A percentile compares a stretch with the other conserved stretches of the same genome.
These are phyloP conservation scores for Candida schatavii DNA, from an alignment of 805 yeast species.

Conservation along the genomic window DNA sequence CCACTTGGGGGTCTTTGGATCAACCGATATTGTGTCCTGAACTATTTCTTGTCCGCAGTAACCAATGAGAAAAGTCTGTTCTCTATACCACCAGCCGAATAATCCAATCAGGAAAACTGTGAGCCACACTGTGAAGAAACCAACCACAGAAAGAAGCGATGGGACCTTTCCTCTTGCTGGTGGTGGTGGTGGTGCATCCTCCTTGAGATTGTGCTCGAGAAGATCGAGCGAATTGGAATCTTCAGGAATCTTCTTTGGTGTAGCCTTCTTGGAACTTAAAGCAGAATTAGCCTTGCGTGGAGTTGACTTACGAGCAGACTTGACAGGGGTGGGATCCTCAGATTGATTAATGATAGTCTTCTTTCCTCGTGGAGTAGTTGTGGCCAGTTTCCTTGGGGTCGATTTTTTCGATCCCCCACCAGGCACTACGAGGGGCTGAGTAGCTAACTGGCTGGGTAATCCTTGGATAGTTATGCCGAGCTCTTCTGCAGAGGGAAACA, in stretches of 20 bases:
- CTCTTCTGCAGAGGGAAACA: not conserved
- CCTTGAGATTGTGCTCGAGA: not conserved
- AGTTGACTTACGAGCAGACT: not conserved
- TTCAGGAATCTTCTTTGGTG: conserved; percentile 1
- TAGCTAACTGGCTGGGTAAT: not conserved
- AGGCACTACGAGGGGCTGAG: not conserved
- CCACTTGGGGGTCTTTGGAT: conserved; percentile 27
- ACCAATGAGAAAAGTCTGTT: conserved; percentile 61
- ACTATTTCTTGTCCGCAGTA: conserved; percentile 68
- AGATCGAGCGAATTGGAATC: not conserved
- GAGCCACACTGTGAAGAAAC: conserved; percentile 22
- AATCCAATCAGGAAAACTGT: conserved; percentile 35
- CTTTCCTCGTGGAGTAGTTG: not conserved
- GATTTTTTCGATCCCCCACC: not conserved
- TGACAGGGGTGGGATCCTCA: not conserved
- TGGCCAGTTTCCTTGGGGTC: not conserved
- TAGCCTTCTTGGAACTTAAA: conserved; percentile 2
- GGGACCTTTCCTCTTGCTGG: not conserved
- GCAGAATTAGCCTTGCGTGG: not conserved
- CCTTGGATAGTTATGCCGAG: conserved; percentile 2
- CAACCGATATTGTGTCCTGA: conserved; percentile 37
- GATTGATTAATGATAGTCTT: not conserved
- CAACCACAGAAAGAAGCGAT: not conserved
- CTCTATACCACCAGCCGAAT: conserved; percentile 59
- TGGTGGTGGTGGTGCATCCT: not conserved